Conservation (phyloP, 2,329 filamentous ascomycete genomes). For the Teratosphaeria pseudoeucalypti region DNA sequence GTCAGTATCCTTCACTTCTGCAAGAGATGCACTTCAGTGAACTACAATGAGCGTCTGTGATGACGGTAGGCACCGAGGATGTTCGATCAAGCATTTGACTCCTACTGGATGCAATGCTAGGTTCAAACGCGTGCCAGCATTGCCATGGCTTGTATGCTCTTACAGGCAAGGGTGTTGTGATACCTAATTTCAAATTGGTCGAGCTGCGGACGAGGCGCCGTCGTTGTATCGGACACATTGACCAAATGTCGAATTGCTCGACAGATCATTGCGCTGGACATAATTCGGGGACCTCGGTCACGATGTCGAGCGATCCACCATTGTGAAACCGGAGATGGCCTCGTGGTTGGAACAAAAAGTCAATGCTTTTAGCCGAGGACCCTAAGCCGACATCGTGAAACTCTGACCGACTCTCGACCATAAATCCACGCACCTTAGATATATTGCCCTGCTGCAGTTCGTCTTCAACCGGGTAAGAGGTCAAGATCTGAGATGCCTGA, state of each 20-base stretch:
- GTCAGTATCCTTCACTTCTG: background rate
- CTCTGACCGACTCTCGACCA: background rate
- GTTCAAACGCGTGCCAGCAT: background rate
- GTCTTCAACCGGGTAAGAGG: background rate
- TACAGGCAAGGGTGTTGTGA: background rate
- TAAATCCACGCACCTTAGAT: background rate
- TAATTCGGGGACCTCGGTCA: background rate
- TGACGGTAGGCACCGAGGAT: background rate
- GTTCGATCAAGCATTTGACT: background rate
- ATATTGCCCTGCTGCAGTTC: background rate
- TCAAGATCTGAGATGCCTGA: background rate
- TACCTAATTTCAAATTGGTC: background rate
- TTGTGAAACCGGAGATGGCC: background rate
- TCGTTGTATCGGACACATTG: background rate
- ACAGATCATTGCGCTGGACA: background rate
- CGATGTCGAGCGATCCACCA: background rate
- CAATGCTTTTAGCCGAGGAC: background rate
- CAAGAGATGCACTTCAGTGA: background rate
- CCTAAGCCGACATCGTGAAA: background rate
- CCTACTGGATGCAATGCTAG: background rate
- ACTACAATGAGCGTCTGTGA: background rate
- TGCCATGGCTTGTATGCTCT: background rate
- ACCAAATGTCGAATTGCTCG: too few species aligned
- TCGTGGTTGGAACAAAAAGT: background rate
- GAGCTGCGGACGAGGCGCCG: background rate